Base-by-base conservation (phyloP, 768 basidiomycete genomes). In the Sarcomyxa edulis region DNA sequence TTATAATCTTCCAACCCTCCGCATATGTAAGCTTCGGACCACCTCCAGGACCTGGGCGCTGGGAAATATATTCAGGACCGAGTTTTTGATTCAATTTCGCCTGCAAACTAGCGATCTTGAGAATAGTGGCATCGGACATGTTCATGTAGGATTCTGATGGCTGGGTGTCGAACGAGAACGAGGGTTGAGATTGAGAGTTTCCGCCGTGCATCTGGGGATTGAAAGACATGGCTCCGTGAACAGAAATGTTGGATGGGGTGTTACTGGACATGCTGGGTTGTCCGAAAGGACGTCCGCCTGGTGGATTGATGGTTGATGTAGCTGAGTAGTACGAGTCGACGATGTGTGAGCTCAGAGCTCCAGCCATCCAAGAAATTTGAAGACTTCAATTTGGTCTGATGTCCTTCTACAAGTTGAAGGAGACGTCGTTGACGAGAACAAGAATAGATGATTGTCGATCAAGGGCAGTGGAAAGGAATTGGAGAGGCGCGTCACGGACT, bases 1-100 rank as follows among this genome's bases (percentile, higher is more conserved):
- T 95, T 60, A 99, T 96, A 25, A 93, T 83, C 64, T 91, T 94
- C 95, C 95, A 98, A 0, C 95, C 96, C 56, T 98, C 95, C 1
- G 86, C 84, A 54, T 99, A 97, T 11, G 85, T 93, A 32, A 99
- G 66, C 58, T 94, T 96, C 11, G 76, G 74, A 3, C 87, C 89
- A 28, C 84, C 86, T 12, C 83, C 85, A 2, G 89, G 91, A 4
- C 95, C 94, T 6, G 88, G 84, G 11, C 96, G 72, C 47, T 84
- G 82, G 2, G 88, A 91, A 39, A 99, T 76, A 52, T 77, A 96
- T 63, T 98, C 96, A 1, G 96, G 96, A 2, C 96, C 96, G 14
- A 99, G 80, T 49, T 84, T 88, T 61, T 81, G 82, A 52, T 85
- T 72, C 21, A 99, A 70, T 56, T 91, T 87, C 9, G 74, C 78